Evolutionary conservation across 495 filamentous ascomycete species (phyloP).

Genomic region (Podospora pseudocomata): DNA sequence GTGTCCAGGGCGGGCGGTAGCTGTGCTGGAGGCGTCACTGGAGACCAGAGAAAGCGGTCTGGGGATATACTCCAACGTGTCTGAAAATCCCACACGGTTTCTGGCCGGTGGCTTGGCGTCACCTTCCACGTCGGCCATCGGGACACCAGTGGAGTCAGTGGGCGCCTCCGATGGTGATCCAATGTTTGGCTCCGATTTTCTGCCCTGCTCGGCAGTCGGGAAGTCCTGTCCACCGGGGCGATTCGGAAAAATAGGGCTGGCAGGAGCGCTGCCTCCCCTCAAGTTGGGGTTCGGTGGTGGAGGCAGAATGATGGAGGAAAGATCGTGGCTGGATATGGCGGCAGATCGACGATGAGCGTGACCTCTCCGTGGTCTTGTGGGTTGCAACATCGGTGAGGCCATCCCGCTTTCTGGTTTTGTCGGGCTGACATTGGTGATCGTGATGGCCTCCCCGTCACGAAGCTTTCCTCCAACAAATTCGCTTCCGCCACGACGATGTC

Average conservation of each 20-base stretch:
- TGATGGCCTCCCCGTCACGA: conserved; percentile 51
- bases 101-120: conserved; percentile 41
- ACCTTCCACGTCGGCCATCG: conserved; percentile 25
- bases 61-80: conserved; percentile 64
- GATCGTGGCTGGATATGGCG: conserved; percentile 80
- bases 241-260: conserved; percentile 56
- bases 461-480: conserved; percentile 77
- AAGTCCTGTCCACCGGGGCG: conserved; percentile 35
- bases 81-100: conserved; percentile 56
- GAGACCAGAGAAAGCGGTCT: conserved; percentile 71
- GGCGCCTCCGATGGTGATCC: conserved; percentile 6
- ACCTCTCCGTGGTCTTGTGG: conserved; percentile 56
- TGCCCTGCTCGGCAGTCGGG: conserved; percentile 26
- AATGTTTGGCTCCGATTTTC: conserved; percentile 3
- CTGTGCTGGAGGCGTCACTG: conserved; percentile 66
- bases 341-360: conserved; percentile 85
- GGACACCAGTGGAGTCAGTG: background rate
- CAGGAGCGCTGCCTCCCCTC: conserved; percentile 61
- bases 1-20: conserved; percentile 58
- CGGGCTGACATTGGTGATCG: conserved; percentile 59
- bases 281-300: conserved; percentile 47
- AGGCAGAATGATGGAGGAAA: conserved; percentile 64
- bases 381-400: conserved; percentile 46
- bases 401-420: conserved; percentile 58
- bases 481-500: conserved; percentile 69